Base-by-base conservation (phyloP, 495 filamentous ascomycete species). In the Neurospora sp. region DNA sequence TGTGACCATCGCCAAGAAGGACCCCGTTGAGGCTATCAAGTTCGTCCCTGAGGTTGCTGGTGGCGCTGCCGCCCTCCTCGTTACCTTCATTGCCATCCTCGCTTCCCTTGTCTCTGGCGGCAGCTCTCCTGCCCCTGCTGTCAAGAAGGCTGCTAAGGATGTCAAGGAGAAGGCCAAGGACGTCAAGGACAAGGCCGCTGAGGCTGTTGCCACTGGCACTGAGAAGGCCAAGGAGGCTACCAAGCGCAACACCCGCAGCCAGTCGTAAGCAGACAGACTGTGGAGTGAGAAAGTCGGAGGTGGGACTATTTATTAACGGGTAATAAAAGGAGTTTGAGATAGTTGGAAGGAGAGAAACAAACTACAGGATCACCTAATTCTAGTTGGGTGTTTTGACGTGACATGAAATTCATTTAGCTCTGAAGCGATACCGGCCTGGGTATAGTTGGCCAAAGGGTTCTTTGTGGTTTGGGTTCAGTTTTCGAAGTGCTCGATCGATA, bases 41-140 rank as follows among this genome's bases (percentile, higher is more conserved):
- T 92, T 92, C 75, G 90, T 96, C 70, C 96, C 96, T 73, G 96
- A 97, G 81, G 89, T 97, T 77, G 93, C 93, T 74, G 94, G 90
- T 81, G 91, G 90, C 77, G 81, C 97, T 78, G 89, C 85, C 78
- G 91, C 90, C 71, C 77, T 94, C 74, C 81, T 90, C 70, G 82
- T 92, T 71, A 89, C 91, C 69, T 80, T 96, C 76, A 83, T 94
- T 66, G 87, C 90, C 72, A 75, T 97, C 73, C 79, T 94, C 70
- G 83, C 92, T 70, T 87, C 90, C 72, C 74, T 89, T 71, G 77
- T 87, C 66, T 74, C 76, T 48, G 74, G 81, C 36, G 80, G 79
- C 39, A 78, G 83, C 70, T 76, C 83, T 39, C 76, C 82, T 54
- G 82, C 84, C 28, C 83, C 84, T 10, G 79, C 80, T 37, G 81